phyloP scores from a whole-genome alignment of 306 rosid species.

The Corylus americana region DNA sequence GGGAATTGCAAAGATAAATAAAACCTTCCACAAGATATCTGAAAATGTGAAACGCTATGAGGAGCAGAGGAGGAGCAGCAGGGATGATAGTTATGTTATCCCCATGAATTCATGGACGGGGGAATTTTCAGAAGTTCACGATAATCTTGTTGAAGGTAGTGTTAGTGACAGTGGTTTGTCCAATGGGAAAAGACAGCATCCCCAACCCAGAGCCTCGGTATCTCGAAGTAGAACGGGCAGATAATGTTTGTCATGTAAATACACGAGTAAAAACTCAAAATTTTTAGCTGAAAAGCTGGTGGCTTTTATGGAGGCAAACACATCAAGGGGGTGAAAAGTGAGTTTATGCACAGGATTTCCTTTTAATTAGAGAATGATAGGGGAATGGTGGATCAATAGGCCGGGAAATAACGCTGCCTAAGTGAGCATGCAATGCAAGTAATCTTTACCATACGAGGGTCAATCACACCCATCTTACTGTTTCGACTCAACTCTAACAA shows the following conservation, averaged over 20 bases:
- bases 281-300: neutral
- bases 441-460: neutral
- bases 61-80: conserved; percentile 65
- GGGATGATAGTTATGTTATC: conserved; percentile 74
- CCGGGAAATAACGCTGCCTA: neutral
- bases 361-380: neutral
- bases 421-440: neutral
- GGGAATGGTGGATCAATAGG: neutral
- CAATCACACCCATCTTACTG: neutral
- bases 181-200: conserved; percentile 49
- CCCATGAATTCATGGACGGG: conserved; percentile 68
- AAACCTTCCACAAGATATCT: conserved; percentile 81
- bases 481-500: conserved; percentile 7
- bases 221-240: conserved; percentile 42
- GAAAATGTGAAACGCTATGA: conserved; percentile 91
- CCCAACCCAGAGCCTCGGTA: conserved; percentile 52
- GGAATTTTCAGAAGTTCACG: conserved; percentile 74
- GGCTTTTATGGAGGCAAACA: conserved; percentile 8
- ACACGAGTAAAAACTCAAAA: neutral
- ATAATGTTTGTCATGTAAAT: conserved; percentile 33
- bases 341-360: too few relatives aligned
- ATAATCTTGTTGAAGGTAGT: conserved; percentile 69
- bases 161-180: conserved; percentile 80
- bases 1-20: conserved; percentile 79
- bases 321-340: neutral